These are phyloP conservation scores for Viola odorata DNA, from an alignment of 345 rosid genomes.

Conservation along the genomic window DNA sequence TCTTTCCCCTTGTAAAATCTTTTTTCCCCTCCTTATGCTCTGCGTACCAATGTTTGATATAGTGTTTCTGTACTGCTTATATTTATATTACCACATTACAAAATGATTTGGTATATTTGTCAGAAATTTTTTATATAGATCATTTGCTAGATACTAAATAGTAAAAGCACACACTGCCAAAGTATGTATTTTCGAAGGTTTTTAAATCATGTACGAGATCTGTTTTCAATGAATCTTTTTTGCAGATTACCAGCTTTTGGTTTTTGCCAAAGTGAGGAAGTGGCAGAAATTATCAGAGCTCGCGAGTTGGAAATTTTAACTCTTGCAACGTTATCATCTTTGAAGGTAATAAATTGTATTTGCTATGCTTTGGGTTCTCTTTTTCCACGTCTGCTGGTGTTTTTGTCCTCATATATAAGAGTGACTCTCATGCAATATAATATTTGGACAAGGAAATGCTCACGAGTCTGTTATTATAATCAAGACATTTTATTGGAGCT, in stretches of 20 bases:
- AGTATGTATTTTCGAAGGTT: neutral
- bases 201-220: neutral
- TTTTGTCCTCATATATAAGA: neutral
- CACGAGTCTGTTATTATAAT: neutral
- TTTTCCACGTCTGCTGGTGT: neutral
- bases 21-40: no score
- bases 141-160: no score
- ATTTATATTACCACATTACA: no score
- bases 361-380: neutral
- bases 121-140: no score
- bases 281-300: conserved; percentile 42
- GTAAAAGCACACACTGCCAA: no score
- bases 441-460: neutral
- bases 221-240: neutral
- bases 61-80: no score
- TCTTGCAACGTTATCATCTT: conserved; percentile 69
- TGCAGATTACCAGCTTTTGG: conserved; percentile 81
- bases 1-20: no score
- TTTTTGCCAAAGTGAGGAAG: conserved; percentile 57
- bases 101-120: no score
- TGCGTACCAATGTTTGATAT: no score
- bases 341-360: conserved; percentile 39
- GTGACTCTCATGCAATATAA: neutral
- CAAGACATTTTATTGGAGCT: neutral
- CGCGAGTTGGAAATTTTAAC: conserved; percentile 71